phyloP scores from a whole-genome alignment of 2,329 filamentous ascomycete genomes.

The Phaeoacremonium minimum region DNA sequence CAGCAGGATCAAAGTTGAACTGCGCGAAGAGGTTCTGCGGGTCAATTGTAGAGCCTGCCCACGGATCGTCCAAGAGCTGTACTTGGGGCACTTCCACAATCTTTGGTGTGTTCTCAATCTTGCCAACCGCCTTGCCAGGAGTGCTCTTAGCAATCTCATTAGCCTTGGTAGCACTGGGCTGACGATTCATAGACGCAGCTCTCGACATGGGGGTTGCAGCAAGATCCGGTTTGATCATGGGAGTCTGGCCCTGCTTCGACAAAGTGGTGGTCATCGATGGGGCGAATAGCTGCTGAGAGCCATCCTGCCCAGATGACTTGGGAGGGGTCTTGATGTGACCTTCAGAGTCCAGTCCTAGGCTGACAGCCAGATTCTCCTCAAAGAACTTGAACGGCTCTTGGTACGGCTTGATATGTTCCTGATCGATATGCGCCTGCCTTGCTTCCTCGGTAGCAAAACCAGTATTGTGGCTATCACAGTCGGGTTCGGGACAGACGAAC shows the following conservation, averaged over 20 bases:
- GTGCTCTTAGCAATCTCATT: slow-evolving; percentile 4
- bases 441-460: slow-evolving; percentile 53
- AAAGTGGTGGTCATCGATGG: slow-evolving; percentile 32
- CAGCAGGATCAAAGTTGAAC: slow-evolving; percentile 34
- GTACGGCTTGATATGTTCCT: slow-evolving; percentile 54
- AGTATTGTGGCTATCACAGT: slow-evolving; percentile 46
- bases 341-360: slow-evolving; percentile 47
- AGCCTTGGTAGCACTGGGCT: slow-evolving; percentile 36
- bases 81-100: not conserved
- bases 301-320: slow-evolving; percentile 18
- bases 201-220: slow-evolving; percentile 47
- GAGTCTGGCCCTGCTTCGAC: slow-evolving; percentile 46
- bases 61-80: slow-evolving; percentile 17
- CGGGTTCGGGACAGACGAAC: slow-evolving; percentile 46
- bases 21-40: slow-evolving; percentile 42
- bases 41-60: slow-evolving; percentile 47
- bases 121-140: slow-evolving; percentile 4
- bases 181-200: slow-evolving; percentile 45
- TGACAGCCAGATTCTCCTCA: slow-evolving; percentile 41
- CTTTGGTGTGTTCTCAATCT: not conserved
- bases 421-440: slow-evolving; percentile 47
- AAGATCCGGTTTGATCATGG: slow-evolving; percentile 27
- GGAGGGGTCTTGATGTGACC: slow-evolving; percentile 33
- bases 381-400: slow-evolving; percentile 51
- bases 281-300: slow-evolving; percentile 15